Conservation (phyloP, 352 stramenopile species). For the Globisporangium perplexum region DNA sequence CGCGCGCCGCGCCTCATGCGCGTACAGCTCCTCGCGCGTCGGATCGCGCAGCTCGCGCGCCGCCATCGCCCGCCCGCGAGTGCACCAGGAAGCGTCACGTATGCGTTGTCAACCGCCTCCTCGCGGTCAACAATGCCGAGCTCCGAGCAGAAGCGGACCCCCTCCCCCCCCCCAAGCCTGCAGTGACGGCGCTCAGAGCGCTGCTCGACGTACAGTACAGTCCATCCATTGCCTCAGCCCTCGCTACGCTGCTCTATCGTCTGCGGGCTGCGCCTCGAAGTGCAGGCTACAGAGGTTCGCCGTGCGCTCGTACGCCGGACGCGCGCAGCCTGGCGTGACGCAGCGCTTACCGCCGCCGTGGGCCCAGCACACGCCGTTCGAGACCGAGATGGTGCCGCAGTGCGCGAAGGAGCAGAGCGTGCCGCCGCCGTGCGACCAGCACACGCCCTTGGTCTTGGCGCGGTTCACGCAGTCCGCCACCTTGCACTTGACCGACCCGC, state of each 20-base stretch:
- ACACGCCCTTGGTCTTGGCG: conserved; percentile 55
- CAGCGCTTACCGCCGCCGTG: conserved; percentile 24
- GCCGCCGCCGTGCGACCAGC: conserved; percentile 55
- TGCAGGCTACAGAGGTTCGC: conserved; percentile 47
- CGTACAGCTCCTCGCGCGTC: conserved; percentile 17
- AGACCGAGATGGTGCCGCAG: conserved; percentile 45
- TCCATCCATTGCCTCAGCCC: too few species aligned
- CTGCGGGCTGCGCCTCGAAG: conserved; percentile 17
- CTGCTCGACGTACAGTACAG: too few species aligned
- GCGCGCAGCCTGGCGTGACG: conserved; percentile 13
- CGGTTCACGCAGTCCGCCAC: conserved; percentile 42
- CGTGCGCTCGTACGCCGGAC: conserved; percentile 47
- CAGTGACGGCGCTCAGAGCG: too few species aligned
- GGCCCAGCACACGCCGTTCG: conserved; percentile 52
- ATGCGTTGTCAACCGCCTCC: too few species aligned
- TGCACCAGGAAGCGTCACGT: too few species aligned
- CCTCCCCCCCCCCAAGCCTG: too few species aligned
- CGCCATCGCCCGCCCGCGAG: conserved; percentile 3
- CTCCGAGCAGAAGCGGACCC: too few species aligned
- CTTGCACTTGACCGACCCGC: conserved; percentile 58
- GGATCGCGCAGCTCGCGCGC: conserved; percentile 11
- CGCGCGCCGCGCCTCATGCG: conserved; percentile 60
- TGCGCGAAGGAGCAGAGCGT: conserved; percentile 37
- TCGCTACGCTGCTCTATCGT: too few species aligned
- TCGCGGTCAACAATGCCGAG: too few species aligned